phyloP scores from a whole-genome alignment of 2,329 filamentous ascomycete species.

The Pseudogymnoascus sp. region DNA sequence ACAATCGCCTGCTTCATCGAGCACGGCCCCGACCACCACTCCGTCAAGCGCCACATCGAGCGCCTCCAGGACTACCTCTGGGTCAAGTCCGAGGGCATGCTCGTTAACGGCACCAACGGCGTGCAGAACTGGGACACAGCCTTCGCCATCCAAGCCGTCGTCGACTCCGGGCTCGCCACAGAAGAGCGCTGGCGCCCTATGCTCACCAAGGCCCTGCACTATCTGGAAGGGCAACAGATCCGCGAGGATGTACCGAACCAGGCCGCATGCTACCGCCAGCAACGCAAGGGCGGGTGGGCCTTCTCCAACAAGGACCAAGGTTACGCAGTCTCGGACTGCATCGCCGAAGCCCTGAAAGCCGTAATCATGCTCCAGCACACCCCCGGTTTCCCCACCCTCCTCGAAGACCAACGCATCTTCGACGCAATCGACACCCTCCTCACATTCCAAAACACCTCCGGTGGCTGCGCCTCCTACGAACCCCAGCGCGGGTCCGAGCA shows the following conservation, averaged over 20 bases:
- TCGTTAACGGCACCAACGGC: constrained; percentile 95
- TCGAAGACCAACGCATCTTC: constrained; percentile 71
- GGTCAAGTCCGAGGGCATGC: constrained; percentile 87
- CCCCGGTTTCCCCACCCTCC: constrained; percentile 63
- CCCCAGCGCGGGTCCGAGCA: constrained; percentile 67
- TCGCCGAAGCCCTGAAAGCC: constrained; percentile 82
- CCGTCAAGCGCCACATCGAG: constrained; percentile 70
- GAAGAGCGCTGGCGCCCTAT: constrained; percentile 74
- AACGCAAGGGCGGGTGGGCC: constrained; percentile 87
- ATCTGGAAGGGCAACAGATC: constrained; percentile 87
- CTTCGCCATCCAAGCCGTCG: constrained; percentile 76
- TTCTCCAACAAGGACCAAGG: constrained; percentile 91
- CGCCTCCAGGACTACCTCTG: constrained; percentile 81
- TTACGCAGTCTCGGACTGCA: constrained; percentile 92
- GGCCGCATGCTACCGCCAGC: constrained; percentile 77
- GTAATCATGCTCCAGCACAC: constrained; percentile 78
- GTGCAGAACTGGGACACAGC: constrained; percentile 96
- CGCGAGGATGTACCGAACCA: constrained; percentile 73
- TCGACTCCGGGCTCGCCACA: constrained; percentile 70
- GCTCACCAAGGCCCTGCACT: constrained; percentile 73
- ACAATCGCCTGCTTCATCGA: constrained; percentile 77
- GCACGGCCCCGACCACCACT: constrained; percentile 65
- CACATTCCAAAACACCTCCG: constrained; percentile 80
- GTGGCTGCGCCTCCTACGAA: constrained; percentile 89
- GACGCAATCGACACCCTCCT: constrained; percentile 87